Evolutionary conservation across 2,329 filamentous ascomycete genomes (phyloP).

Genomic region (Penicillium freii): DNA sequence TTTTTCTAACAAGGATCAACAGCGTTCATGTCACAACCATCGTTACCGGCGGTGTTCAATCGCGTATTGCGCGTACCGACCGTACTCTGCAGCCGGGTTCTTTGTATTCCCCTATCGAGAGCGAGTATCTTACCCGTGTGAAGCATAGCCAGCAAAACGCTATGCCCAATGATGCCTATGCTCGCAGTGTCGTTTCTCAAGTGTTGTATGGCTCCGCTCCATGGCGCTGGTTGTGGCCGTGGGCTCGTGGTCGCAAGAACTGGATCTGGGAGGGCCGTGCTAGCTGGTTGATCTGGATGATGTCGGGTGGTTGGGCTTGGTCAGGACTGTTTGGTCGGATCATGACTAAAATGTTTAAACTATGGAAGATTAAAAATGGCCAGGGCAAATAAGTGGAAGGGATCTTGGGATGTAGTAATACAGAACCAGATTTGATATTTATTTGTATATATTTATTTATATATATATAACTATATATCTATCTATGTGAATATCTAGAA

Average conservation of each 20-base stretch:
- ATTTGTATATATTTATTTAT: no score
- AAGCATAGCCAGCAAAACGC: slow-evolving; percentile 54
- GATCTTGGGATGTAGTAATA: neutral
- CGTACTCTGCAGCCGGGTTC: slow-evolving; percentile 49
- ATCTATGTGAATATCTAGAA: neutral
- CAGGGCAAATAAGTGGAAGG: slow-evolving; percentile 12
- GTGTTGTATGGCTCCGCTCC: slow-evolving; percentile 48
- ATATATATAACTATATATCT: no score
- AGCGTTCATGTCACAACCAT: slow-evolving; percentile 54
- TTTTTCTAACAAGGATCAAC: neutral
- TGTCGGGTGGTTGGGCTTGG: slow-evolving; percentile 49
- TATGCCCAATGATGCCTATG: slow-evolving; percentile 55
- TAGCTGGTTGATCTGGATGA: slow-evolving; percentile 52
- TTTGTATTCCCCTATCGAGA: slow-evolving; percentile 53
- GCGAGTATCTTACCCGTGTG: slow-evolving; percentile 52
- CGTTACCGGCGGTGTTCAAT: slow-evolving; percentile 61
- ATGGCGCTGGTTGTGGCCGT: slow-evolving; percentile 53
- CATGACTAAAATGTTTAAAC: slow-evolving; percentile 53
- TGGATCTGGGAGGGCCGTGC: slow-evolving; percentile 53
- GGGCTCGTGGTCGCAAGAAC: slow-evolving; percentile 36
- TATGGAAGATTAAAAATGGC: slow-evolving; percentile 39
- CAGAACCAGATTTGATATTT: neutral
- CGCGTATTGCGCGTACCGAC: slow-evolving; percentile 55
- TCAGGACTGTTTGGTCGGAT: slow-evolving; percentile 39
- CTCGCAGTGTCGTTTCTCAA: slow-evolving; percentile 54